Percentiles rank a stretch among this genome's conserved stretches.
phyloP scores from a whole-genome alignment of 768 basidiomycete genomes.

The Kwoniella bestiolae region DNA sequence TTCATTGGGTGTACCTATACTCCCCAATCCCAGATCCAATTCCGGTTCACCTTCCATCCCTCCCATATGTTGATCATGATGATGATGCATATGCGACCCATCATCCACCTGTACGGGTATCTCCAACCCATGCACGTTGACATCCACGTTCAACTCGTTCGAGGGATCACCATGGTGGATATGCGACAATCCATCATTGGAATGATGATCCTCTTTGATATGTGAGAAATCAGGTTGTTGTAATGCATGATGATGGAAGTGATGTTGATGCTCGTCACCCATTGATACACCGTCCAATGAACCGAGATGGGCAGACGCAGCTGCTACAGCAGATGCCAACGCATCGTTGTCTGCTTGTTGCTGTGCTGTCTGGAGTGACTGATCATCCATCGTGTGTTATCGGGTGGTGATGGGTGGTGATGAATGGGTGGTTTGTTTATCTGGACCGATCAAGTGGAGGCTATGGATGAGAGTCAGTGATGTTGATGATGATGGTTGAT shows the following conservation, averaged over 20 bases:
- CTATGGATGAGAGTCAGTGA: conserved; percentile 7
- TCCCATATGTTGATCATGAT: conserved; percentile 17
- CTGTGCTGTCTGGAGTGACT: conserved; percentile 23
- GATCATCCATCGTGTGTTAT: conserved; percentile 39
- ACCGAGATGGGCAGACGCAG: conserved; percentile 35
- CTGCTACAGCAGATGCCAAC: conserved; percentile 42
- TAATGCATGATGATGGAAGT: conserved; percentile 31
- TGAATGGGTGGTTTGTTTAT: not conserved
- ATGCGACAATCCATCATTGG: conserved; percentile 1
- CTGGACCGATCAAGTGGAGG: conserved; percentile 24
- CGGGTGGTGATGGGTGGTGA: conserved; percentile 5
- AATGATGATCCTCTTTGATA: conserved; percentile 9
- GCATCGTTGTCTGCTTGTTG: conserved; percentile 43
- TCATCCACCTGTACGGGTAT: conserved; percentile 36
- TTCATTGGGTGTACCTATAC: conserved; percentile 28
- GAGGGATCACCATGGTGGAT: conserved; percentile 10
- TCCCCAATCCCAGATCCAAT: conserved; percentile 31
- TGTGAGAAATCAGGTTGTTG: conserved; percentile 43
- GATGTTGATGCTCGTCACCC: conserved; percentile 3
- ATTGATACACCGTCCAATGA: conserved; percentile 12
- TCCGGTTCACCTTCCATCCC: conserved; percentile 30
- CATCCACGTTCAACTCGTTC: conserved; percentile 12
- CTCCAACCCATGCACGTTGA: conserved; percentile 38
- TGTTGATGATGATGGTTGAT: not conserved
- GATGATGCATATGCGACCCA: not conserved